phyloP scores from a whole-genome alignment of 2,329 filamentous ascomycete genomes.

The Cytospora piceicola region DNA sequence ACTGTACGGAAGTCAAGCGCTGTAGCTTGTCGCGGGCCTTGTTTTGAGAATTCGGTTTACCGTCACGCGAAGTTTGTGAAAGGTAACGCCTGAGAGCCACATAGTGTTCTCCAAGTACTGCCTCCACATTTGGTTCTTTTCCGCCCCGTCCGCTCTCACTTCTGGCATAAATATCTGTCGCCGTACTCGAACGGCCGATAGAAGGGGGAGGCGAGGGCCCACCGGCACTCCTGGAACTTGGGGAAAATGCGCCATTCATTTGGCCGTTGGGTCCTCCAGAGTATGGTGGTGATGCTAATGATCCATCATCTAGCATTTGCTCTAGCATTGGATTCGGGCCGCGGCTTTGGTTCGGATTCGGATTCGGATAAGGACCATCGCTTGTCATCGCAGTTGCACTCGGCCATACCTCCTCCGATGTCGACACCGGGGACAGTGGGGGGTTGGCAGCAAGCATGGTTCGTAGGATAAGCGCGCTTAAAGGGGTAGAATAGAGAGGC shows the following conservation, averaged over 20 bases:
- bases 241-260: conserved; percentile 63
- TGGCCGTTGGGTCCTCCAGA: conserved; percentile 65
- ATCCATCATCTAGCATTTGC: conserved; percentile 53
- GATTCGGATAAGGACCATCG: conserved; percentile 55
- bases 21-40: conserved; percentile 93
- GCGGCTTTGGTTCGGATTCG: conserved; percentile 39
- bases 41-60: conserved; percentile 77
- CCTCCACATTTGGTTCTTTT: conserved; percentile 63
- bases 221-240: conserved; percentile 59
- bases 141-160: conserved; percentile 67
- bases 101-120: conserved; percentile 79
- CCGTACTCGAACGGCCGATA: conserved; percentile 81
- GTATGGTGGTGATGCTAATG: conserved; percentile 70
- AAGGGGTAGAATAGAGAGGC: conserved; percentile 13
- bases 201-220: conserved; percentile 87
- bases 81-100: conserved; percentile 77
- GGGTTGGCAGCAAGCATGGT: conserved; percentile 53
- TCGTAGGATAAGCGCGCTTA: conserved; percentile 14
- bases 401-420: conserved; percentile 84
- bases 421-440: conserved; percentile 79
- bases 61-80: conserved; percentile 70
- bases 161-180: conserved; percentile 70
- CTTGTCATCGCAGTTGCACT: conserved; percentile 63
- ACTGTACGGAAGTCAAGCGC: conserved; percentile 86
- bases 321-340: conserved; percentile 34